These are phyloP conservation scores for Stygiomarasmius scandens DNA, from an alignment of 1,284 basidiomycete genomes.

Conservation along the genomic window DNA sequence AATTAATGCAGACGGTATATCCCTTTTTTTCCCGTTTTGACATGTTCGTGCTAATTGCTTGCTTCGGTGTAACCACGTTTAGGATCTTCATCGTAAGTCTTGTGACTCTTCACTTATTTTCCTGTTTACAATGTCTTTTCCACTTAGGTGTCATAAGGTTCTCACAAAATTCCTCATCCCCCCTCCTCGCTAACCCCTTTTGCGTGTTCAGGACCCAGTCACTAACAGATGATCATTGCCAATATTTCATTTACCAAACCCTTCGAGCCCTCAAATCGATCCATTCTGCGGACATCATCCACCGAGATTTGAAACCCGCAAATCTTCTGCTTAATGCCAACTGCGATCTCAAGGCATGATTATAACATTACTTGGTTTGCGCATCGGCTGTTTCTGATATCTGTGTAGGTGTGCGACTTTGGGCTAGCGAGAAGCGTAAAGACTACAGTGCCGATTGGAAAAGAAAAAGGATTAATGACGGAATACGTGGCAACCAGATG, in stretches of 20 bases:
- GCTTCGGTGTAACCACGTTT: not conserved
- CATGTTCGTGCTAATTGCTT: not conserved
- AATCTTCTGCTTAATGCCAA: conserved; percentile 96
- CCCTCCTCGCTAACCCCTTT: not conserved
- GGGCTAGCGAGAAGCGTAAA: conserved; percentile 87
- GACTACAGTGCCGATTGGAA: conserved; percentile 83
- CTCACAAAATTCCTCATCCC: conserved; percentile 35
- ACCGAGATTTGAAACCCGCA: conserved; percentile 94
- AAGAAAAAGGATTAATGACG: conserved; percentile 62
- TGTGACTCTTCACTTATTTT: not conserved
- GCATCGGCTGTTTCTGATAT: too few relatives aligned
- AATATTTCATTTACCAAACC: conserved; percentile 91
- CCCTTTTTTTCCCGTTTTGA: conserved; percentile 70
- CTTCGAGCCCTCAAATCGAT: conserved; percentile 92
- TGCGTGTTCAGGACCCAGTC: conserved; percentile 72
- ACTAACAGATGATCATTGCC: conserved; percentile 86
- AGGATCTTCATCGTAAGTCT: not conserved
- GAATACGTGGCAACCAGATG: conserved; percentile 53
- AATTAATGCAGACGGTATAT: conserved; percentile 86
- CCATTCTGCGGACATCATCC: conserved; percentile 93
- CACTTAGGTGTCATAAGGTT: not conserved
- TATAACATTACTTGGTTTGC: too few relatives aligned
- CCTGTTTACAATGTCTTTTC: not conserved
- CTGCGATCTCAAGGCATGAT: conserved; percentile 86
- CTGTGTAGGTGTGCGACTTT: conserved; percentile 84